Conservation (phyloP, 2,329 filamentous ascomycete species). For the Aspergillus viridinutans region DNA sequence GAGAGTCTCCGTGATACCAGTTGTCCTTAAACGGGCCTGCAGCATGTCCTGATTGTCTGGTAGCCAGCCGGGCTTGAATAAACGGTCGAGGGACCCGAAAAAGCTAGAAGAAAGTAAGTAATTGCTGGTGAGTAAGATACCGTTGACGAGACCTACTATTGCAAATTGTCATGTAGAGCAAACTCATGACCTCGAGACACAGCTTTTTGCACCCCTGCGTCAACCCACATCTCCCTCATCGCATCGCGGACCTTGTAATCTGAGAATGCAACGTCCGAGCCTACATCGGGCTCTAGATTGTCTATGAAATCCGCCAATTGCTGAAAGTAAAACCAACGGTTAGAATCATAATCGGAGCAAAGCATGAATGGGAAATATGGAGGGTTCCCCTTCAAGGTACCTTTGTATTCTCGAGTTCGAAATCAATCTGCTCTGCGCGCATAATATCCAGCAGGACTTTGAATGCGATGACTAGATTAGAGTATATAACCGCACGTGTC, state of each 20-base stretch:
- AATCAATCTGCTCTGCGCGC: slow-evolving; percentile 75
- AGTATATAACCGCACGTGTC: slow-evolving; percentile 93
- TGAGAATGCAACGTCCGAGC: slow-evolving; percentile 75
- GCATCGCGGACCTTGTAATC: slow-evolving; percentile 59
- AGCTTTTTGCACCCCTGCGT: slow-evolving; percentile 78
- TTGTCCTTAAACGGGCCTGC: slow-evolving; percentile 83
- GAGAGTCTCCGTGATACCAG: slow-evolving; percentile 90
- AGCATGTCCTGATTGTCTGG: slow-evolving; percentile 94
- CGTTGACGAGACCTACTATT: slow-evolving; percentile 63
- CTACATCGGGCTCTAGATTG: slow-evolving; percentile 71
- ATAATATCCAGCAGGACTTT: slow-evolving; percentile 88
- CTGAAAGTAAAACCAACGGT: slow-evolving; percentile 41
- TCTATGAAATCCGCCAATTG: slow-evolving; percentile 73
- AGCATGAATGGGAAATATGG: background rate
- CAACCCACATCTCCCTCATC: slow-evolving; percentile 78
- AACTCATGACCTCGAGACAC: slow-evolving; percentile 94
- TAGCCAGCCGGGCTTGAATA: slow-evolving; percentile 73
- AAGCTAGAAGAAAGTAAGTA: slow-evolving; percentile 56
- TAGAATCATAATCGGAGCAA: background rate
- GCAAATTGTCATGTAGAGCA: slow-evolving; percentile 89
- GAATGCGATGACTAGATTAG: slow-evolving; percentile 89
- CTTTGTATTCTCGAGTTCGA: slow-evolving; percentile 74
- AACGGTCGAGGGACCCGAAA: slow-evolving; percentile 70
- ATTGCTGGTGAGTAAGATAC: slow-evolving; percentile 1
- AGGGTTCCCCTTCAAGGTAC: slow-evolving; percentile 47